Conservation (phyloP, 2,329 filamentous ascomycete genomes). For the Beauveria scarabaeidicola region DNA sequence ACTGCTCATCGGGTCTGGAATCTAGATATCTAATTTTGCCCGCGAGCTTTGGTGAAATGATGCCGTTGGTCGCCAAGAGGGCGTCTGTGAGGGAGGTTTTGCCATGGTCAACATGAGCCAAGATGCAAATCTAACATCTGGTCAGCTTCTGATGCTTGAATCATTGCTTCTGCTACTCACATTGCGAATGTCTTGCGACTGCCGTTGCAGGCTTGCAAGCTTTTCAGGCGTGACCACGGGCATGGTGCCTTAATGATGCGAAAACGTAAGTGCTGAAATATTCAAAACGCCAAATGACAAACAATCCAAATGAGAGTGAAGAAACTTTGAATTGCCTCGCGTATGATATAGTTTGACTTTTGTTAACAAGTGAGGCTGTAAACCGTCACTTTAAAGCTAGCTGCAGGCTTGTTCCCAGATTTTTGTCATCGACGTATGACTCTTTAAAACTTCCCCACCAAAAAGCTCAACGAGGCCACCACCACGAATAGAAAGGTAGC, state of each 20-base stretch:
- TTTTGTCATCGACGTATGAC: slow-evolving; percentile 10
- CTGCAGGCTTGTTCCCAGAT: background rate
- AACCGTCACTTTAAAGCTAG: background rate
- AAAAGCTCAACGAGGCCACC: background rate
- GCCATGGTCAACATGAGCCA: slow-evolving; percentile 96
- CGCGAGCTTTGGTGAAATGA: slow-evolving; percentile 94
- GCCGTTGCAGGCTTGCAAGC: slow-evolving; percentile 80
- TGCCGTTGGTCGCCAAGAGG: slow-evolving; percentile 95
- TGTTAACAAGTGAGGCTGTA: background rate
- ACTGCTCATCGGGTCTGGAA: slow-evolving; percentile 90
- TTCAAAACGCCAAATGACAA: slow-evolving; percentile 2
- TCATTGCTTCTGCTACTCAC: slow-evolving; percentile 40
- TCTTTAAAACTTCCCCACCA: slow-evolving; percentile 9
- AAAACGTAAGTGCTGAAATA: background rate
- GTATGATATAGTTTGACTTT: background rate
- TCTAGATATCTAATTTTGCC: slow-evolving; percentile 98
- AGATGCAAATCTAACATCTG: slow-evolving; percentile 70
- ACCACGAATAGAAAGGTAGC: background rate
- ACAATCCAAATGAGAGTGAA: background rate
- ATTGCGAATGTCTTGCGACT: slow-evolving; percentile 85
- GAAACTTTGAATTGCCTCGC: background rate
- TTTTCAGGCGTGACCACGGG: slow-evolving; percentile 86
- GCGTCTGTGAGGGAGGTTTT: slow-evolving; percentile 97
- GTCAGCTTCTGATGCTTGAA: slow-evolving; percentile 13
- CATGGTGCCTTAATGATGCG: slow-evolving; percentile 47